These are phyloP conservation scores for Penicillium canariense DNA, from an alignment of 495 filamentous ascomycete species.

Conservation along the genomic window DNA sequence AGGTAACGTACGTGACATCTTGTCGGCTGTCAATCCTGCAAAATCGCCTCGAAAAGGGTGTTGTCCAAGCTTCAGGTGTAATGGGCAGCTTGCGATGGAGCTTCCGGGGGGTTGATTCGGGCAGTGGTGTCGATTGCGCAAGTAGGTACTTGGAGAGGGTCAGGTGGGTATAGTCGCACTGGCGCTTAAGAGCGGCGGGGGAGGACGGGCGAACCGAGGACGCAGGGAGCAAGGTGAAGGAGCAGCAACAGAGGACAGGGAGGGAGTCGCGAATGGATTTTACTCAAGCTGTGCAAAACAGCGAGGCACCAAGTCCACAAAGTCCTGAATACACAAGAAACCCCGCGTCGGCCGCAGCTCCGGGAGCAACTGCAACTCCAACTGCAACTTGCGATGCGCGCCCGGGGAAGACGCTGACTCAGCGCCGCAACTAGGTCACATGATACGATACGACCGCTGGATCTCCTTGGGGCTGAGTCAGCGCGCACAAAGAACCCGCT, in stretches of 20 bases:
- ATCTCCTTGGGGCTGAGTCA: constrained; percentile 27
- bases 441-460: not conserved
- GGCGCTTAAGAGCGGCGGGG: constrained; percentile 47
- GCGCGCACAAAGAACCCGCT: constrained; percentile 39
- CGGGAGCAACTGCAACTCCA: constrained; percentile 6
- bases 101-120: constrained; percentile 1
- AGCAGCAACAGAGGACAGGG: not conserved
- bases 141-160: constrained; percentile 19
- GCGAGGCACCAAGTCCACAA: constrained; percentile 5
- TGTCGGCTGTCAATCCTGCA: constrained; percentile 15
- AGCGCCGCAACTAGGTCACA: not conserved
- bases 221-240: constrained; percentile 1
- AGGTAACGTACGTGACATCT: constrained; percentile 45
- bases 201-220: constrained; percentile 4
- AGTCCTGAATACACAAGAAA: not conserved
- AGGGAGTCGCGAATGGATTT: not conserved
- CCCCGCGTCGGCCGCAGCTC: constrained; percentile 10
- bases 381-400: constrained; percentile 4
- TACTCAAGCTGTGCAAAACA: not conserved
- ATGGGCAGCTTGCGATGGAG: not conserved
- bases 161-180: constrained; percentile 38
- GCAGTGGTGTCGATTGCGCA: constrained; percentile 7
- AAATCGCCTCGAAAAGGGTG: not conserved
- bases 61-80: not conserved
- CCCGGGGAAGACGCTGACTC: constrained; percentile 12